phyloP scores from a whole-genome alignment of 2,329 filamentous ascomycete species.

The Pyrenophora graminea region DNA sequence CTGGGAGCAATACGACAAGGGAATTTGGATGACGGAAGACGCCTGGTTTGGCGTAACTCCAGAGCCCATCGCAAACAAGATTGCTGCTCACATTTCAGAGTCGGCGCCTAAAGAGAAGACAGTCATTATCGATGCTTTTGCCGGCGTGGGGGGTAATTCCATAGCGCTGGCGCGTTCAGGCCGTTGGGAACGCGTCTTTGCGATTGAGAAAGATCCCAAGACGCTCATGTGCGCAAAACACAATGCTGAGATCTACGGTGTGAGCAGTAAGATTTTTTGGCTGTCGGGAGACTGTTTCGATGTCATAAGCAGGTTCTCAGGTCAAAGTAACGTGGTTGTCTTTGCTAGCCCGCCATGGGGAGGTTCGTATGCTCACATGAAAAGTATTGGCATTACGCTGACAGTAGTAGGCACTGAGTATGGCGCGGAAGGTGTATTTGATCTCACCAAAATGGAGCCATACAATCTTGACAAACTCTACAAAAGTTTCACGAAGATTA shows the following conservation, averaged over 20 bases:
- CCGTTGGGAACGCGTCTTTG: conserved; percentile 82
- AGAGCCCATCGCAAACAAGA: conserved; percentile 72
- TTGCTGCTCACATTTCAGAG: conserved; percentile 71
- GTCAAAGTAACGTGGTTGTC: conserved; percentile 61
- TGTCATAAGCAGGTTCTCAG: conserved; percentile 61
- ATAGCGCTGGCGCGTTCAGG: conserved; percentile 88
- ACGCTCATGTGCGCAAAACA: conserved; percentile 89
- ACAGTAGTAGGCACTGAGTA: conserved; percentile 62
- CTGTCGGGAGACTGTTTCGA: conserved; percentile 86
- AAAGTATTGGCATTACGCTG: conserved; percentile 1
- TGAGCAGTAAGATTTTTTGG: conserved; percentile 79
- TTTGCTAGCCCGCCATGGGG: conserved; percentile 77
- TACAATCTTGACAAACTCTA: conserved; percentile 64
- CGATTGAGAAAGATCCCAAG: conserved; percentile 80
- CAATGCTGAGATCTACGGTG: conserved; percentile 85
- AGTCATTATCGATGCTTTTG: conserved; percentile 84
- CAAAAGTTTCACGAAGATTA: conserved; percentile 42
- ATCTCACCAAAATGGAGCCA: conserved; percentile 84
- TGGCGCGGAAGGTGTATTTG: conserved; percentile 71
- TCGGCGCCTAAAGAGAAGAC: conserved; percentile 60
- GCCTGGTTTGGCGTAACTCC: conserved; percentile 98
- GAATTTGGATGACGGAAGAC: conserved; percentile 87
- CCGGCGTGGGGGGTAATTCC: conserved; percentile 87
- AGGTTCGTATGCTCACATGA: conserved; percentile 52
- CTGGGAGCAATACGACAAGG: conserved; percentile 84